Evolutionary conservation across 192 early-diverging fungal species (phyloP).

Genomic region (Coemansia sp.): DNA sequence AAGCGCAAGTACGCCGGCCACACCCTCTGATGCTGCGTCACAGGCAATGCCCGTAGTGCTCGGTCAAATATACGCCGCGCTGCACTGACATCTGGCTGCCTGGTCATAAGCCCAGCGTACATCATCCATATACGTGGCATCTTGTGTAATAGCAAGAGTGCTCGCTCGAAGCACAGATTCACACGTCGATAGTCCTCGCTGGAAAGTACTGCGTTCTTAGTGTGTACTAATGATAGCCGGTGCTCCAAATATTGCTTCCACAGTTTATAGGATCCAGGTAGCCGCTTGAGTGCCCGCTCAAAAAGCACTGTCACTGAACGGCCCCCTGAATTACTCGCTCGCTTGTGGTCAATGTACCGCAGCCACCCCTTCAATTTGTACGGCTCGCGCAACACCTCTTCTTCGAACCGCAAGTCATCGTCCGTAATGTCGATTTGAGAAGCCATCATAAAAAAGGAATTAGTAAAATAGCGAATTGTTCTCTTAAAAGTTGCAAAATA

Average conservation of each 20-base stretch:
- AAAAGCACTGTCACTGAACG: conserved; percentile 66
- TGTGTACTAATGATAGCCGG: conserved; percentile 52
- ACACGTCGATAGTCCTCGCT: conserved; percentile 66
- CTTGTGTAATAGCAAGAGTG: conserved; percentile 91
- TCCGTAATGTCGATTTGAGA: conserved; percentile 24
- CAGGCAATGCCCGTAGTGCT: conserved; percentile 83
- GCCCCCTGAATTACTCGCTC: conserved; percentile 31
- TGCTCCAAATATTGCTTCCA: conserved; percentile 88
- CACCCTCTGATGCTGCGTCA: conserved; percentile 89
- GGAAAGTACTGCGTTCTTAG: conserved; percentile 58
- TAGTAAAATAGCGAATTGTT: background rate
- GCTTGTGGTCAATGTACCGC: conserved; percentile 89
- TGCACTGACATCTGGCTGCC: conserved; percentile 67
- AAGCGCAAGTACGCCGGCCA: conserved; percentile 88
- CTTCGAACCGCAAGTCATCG: conserved; percentile 61
- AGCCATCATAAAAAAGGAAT: background rate
- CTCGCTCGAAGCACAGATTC: conserved; percentile 81
- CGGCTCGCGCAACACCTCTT: conserved; percentile 67
- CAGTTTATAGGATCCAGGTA: conserved; percentile 96
- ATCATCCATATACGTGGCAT: conserved; percentile 93
- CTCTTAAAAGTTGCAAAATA: no score
- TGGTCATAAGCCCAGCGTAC: conserved; percentile 69
- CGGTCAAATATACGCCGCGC: conserved; percentile 89
- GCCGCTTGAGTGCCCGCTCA: conserved; percentile 82
- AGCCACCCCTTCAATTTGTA: conserved; percentile 81